Evolutionary conservation across 225 moss, liverwort and hornwort genomes (phyloP).

Genomic region (Physcomitrellopsis africana): DNA sequence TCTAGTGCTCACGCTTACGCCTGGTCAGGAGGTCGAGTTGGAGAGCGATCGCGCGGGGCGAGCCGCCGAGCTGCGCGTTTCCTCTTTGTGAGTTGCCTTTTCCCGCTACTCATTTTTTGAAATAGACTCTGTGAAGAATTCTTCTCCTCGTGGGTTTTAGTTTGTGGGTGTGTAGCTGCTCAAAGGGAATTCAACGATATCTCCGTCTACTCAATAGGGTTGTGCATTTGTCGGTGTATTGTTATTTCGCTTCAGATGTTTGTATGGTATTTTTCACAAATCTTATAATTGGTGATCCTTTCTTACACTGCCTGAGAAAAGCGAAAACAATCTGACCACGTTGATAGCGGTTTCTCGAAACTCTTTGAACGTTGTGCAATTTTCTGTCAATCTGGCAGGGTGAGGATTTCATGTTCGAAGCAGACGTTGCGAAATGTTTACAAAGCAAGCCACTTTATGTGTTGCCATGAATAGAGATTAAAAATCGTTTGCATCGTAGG

Average conservation of each 20-base stretch:
- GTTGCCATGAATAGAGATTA: background rate
- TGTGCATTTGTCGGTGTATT: background rate
- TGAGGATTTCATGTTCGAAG: background rate
- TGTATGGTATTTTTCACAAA: background rate
- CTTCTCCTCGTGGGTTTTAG: background rate
- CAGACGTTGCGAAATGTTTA: conserved; percentile 13
- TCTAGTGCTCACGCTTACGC: conserved; percentile 56
- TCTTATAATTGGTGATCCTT: background rate
- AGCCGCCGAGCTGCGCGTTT: conserved; percentile 57
- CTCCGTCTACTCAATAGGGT: too few relatives aligned
- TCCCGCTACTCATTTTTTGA: background rate
- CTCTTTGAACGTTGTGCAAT: conserved; percentile 1
- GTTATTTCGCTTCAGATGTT: background rate
- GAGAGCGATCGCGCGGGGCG: conserved; percentile 62
- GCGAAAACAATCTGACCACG: background rate
- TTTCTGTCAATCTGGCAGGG: background rate
- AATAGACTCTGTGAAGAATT: background rate
- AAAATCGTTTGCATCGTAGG: too few relatives aligned
- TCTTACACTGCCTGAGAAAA: background rate
- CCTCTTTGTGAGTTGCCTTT: conserved; percentile 49
- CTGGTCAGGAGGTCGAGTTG: conserved; percentile 53
- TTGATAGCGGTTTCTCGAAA: background rate
- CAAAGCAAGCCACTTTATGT: background rate
- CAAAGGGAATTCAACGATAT: background rate
- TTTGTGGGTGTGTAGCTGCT: conserved; percentile 5